Evolutionary conservation across 208 protist genomes (phyloP).

Genomic region (Leishmania mexicana): DNA sequence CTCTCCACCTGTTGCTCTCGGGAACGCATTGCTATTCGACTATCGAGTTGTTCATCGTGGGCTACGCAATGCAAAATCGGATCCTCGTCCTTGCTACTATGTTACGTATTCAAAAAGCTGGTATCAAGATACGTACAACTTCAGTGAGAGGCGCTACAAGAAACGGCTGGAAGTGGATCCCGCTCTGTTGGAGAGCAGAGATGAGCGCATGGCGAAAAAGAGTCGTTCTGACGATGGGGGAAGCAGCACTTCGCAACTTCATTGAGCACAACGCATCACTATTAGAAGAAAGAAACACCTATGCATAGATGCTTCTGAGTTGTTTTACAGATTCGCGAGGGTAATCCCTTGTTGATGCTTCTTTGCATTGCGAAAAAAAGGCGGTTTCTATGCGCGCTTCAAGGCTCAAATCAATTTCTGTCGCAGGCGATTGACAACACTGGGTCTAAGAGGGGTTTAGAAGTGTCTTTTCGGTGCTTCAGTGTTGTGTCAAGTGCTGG

Average conservation of each 20-base stretch:
- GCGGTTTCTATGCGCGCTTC: not conserved
- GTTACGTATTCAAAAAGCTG: slow-evolving; percentile 53
- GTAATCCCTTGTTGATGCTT: not conserved
- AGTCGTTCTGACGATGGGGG: not conserved
- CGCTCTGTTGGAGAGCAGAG: slow-evolving; percentile 17
- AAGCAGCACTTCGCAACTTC: not conserved
- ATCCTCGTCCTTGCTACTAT: slow-evolving; percentile 63
- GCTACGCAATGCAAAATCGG: slow-evolving; percentile 38
- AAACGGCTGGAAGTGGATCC: slow-evolving; percentile 30
- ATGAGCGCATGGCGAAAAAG: slow-evolving; percentile 27
- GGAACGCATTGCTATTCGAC: slow-evolving; percentile 59
- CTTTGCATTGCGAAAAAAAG: not conserved
- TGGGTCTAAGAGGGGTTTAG: not conserved
- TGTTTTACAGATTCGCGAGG: not conserved
- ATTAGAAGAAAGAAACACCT: not conserved
- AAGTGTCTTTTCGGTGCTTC: not conserved
- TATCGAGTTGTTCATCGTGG: slow-evolving; percentile 71
- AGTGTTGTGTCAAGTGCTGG: not conserved
- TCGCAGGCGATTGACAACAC: not conserved
- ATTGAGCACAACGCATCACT: not conserved
- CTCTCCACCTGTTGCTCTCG: slow-evolving; percentile 40
- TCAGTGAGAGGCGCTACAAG: slow-evolving; percentile 50
- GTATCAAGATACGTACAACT: slow-evolving; percentile 74
- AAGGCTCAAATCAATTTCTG: not conserved
- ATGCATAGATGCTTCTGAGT: not conserved